Conservation (phyloP, 495 filamentous ascomycete genomes). For the Aspergillus sclerotioniger region DNA sequence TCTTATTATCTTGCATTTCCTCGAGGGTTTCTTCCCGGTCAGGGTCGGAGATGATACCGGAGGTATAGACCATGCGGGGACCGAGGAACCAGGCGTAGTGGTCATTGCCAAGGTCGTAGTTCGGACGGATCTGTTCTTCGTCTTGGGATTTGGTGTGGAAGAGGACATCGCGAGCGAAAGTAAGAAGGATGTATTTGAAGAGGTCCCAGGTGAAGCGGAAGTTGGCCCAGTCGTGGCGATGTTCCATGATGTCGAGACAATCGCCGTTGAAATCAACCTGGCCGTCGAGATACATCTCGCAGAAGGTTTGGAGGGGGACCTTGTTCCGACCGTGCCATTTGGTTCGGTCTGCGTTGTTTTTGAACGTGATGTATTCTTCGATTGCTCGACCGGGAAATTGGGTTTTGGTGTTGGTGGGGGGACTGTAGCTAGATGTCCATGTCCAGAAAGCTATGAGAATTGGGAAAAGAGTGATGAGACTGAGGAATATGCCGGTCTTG, state of each 20-base stretch:
- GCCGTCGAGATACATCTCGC: constrained; percentile 65
- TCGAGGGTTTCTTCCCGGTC: constrained; percentile 64
- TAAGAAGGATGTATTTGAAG: constrained; percentile 65
- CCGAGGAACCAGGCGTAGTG: constrained; percentile 75
- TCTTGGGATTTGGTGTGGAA: constrained; percentile 71
- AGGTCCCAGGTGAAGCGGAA: constrained; percentile 65
- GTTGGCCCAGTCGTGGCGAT: constrained; percentile 67
- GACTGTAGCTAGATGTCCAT: constrained; percentile 53
- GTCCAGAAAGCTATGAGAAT: constrained; percentile 59
- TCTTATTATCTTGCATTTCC: constrained; percentile 71
- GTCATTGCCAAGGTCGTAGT: constrained; percentile 73
- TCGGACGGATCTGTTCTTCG: constrained; percentile 72
- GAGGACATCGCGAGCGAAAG: constrained; percentile 66
- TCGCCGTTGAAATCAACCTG: constrained; percentile 66
- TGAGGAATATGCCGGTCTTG: constrained; percentile 55
- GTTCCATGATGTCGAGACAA: constrained; percentile 57
- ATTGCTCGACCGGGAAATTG: constrained; percentile 57
- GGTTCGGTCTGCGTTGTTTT: constrained; percentile 51
- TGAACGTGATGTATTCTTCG: constrained; percentile 62
- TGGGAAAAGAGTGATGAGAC: constrained; percentile 52
- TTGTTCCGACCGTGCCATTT: constrained; percentile 60
- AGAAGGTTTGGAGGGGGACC: constrained; percentile 64
- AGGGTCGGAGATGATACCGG: constrained; percentile 65
- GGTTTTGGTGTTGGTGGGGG: constrained; percentile 62
- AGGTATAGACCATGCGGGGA: constrained; percentile 73